Conservation (phyloP, 768 basidiomycete genomes). For the Paxillus involutus region DNA sequence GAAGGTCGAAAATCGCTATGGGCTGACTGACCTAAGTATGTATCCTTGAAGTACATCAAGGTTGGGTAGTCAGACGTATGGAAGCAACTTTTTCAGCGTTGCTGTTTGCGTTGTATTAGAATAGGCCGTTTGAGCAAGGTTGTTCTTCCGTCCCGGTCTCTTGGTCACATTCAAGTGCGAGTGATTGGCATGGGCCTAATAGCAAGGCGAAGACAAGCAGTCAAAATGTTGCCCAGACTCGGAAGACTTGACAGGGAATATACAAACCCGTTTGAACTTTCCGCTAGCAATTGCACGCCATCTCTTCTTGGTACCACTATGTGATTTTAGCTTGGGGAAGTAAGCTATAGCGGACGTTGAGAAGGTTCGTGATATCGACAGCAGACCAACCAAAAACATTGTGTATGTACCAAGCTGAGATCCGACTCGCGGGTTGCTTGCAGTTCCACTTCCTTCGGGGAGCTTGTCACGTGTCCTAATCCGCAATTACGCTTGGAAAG, state of each 20-base stretch:
- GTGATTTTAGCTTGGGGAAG: slow-evolving; percentile 79
- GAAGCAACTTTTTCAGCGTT: slow-evolving; percentile 69
- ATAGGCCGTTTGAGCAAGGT: slow-evolving; percentile 63
- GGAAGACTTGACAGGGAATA: neutral
- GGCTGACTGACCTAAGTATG: slow-evolving; percentile 15
- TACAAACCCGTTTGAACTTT: slow-evolving; percentile 72
- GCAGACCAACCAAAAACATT: slow-evolving; percentile 31
- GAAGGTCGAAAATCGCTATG: neutral
- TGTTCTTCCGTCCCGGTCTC: slow-evolving; percentile 62
- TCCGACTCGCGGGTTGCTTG: neutral
- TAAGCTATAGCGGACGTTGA: slow-evolving; percentile 55
- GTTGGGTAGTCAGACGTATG: slow-evolving; percentile 64
- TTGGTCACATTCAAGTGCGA: slow-evolving; percentile 73
- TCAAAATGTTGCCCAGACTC: neutral
- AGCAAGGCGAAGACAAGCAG: neutral
- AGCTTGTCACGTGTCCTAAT: neutral
- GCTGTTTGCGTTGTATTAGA: slow-evolving; percentile 64
- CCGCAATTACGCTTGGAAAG: neutral
- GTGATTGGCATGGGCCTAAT: slow-evolving; percentile 68
- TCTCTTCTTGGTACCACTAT: slow-evolving; percentile 79
- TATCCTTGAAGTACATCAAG: neutral
- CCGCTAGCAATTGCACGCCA: slow-evolving; percentile 72
- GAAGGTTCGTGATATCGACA: slow-evolving; percentile 44
- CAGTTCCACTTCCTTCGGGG: too few species aligned
- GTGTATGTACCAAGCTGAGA: neutral